Percentiles rank a stretch among this genome's conserved stretches.
These are phyloP conservation scores for Arthrinium puccinioides DNA, from an alignment of 2,329 filamentous ascomycete genomes.

Conservation along the genomic window DNA sequence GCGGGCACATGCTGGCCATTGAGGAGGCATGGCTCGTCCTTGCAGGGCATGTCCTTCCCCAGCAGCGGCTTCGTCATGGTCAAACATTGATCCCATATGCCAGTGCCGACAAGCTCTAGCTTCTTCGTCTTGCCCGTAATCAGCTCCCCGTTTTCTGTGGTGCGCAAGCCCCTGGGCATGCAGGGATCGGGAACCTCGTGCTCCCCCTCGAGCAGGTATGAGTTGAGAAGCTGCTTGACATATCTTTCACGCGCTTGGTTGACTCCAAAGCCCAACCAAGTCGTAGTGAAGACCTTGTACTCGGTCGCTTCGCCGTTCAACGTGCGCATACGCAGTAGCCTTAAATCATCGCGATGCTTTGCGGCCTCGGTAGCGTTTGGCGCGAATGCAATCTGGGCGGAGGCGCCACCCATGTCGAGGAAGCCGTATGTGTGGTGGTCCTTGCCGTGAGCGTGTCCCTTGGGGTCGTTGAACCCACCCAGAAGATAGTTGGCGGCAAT, in stretches of 20 bases:
- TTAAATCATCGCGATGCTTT: slow-evolving; percentile 85
- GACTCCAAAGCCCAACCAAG: slow-evolving; percentile 96
- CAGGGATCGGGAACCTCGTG: slow-evolving; percentile 84
- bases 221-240: slow-evolving; percentile 65
- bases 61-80: slow-evolving; percentile 76
- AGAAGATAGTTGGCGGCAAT: slow-evolving; percentile 93
- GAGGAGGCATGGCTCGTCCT: slow-evolving; percentile 77
- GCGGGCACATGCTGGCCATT: slow-evolving; percentile 89
- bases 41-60: slow-evolving; percentile 80
- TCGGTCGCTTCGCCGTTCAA: slow-evolving; percentile 72
- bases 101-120: slow-evolving; percentile 68
- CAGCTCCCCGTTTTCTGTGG: slow-evolving; percentile 61
- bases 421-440: slow-evolving; percentile 94
- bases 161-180: slow-evolving; percentile 69
- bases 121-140: slow-evolving; percentile 32
- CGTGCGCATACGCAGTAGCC: slow-evolving; percentile 75
- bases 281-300: slow-evolving; percentile 88
- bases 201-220: slow-evolving; percentile 49
- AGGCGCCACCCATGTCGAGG: slow-evolving; percentile 96
- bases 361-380: slow-evolving; percentile 85
- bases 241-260: slow-evolving; percentile 86
- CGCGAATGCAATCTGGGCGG: slow-evolving; percentile 95
- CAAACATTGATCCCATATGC: slow-evolving; percentile 79
- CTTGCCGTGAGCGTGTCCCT: slow-evolving; percentile 73
- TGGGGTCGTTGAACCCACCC: slow-evolving; percentile 76